Evolutionary conservation across 75 land plant species (phyloP).

Genomic region (Chamaecyparis obtusa): DNA sequence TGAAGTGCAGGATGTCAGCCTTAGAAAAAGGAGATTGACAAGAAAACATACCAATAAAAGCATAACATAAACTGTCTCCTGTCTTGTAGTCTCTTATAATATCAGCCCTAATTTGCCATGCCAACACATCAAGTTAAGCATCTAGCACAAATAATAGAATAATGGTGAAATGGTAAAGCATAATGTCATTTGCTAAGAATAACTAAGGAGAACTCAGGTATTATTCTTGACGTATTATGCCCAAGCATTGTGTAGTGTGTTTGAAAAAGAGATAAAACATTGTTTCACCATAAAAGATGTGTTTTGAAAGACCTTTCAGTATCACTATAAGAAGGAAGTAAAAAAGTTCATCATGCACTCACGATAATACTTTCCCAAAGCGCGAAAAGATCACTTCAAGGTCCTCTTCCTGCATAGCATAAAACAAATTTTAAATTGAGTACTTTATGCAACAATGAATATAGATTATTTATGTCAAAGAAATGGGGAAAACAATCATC

Average conservation of each 20-base stretch:
- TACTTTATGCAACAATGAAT: background rate
- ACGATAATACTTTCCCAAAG: slow-evolving; percentile 90
- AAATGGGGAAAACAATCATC: background rate
- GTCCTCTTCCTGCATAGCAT: slow-evolving; percentile 84
- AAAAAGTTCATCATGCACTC: slow-evolving; percentile 37
- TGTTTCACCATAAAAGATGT: background rate
- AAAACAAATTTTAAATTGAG: background rate
- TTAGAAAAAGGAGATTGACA: background rate
- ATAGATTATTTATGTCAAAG: background rate
- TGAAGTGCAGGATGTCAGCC: background rate
- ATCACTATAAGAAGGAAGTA: background rate
- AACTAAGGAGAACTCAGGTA: background rate
- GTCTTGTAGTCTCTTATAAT: slow-evolving; percentile 94
- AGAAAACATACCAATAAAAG: slow-evolving; percentile 76
- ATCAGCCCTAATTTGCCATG: slow-evolving; percentile 64
- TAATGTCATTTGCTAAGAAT: background rate
- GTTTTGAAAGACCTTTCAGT: background rate
- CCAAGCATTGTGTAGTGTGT: background rate
- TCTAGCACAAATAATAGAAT: background rate
- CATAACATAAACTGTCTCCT: slow-evolving; percentile 97
- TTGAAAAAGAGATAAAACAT: background rate
- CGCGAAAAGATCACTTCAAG: slow-evolving; percentile 89
- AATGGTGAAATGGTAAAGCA: background rate
- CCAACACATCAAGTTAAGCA: background rate
- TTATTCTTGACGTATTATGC: background rate